Conservation (phyloP, 495 filamentous ascomycete genomes). For the Clohesyomyces aquaticus region DNA sequence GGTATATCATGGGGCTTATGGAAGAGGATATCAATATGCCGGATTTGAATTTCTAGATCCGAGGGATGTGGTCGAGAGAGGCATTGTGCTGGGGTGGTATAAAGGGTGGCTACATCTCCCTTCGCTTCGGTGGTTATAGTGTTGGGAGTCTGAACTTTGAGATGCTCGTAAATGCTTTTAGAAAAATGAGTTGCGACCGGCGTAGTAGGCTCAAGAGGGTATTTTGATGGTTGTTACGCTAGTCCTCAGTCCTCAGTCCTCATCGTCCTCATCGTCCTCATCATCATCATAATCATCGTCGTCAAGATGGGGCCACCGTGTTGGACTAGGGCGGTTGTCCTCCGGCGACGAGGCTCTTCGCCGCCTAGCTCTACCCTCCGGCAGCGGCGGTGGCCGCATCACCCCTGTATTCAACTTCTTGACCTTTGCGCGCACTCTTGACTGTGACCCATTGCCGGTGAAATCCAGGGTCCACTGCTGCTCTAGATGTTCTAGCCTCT, state of each 20-base stretch:
- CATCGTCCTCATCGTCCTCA: not conserved
- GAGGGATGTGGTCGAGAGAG: not conserved
- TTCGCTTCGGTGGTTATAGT: too few relatives aligned
- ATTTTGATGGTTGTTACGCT: too few relatives aligned
- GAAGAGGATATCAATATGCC: slow-evolving; percentile 38
- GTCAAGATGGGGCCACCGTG: slow-evolving; percentile 8
- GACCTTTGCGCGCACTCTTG: slow-evolving; percentile 34
- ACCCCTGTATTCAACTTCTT: slow-evolving; percentile 20
- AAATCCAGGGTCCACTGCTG: slow-evolving; percentile 42
- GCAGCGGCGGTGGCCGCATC: too few relatives aligned
- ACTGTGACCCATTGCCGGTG: slow-evolving; percentile 33
- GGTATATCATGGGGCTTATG: slow-evolving; percentile 65
- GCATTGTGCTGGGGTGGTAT: too few relatives aligned
- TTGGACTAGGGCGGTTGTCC: not conserved
- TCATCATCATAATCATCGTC: not conserved
- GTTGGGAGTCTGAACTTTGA: too few relatives aligned
- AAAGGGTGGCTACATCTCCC: too few relatives aligned
- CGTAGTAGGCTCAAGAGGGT: too few relatives aligned
- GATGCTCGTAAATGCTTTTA: too few relatives aligned
- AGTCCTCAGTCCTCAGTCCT: too few relatives aligned
- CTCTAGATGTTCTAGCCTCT: slow-evolving; percentile 18
- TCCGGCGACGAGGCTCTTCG: not conserved
- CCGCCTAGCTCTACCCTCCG: too few relatives aligned
- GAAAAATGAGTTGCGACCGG: too few relatives aligned
- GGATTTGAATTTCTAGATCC: slow-evolving; percentile 16